Evolutionary conservation across 495 filamentous ascomycete genomes (phyloP).

Genomic region (Neurospora tetraspora): DNA sequence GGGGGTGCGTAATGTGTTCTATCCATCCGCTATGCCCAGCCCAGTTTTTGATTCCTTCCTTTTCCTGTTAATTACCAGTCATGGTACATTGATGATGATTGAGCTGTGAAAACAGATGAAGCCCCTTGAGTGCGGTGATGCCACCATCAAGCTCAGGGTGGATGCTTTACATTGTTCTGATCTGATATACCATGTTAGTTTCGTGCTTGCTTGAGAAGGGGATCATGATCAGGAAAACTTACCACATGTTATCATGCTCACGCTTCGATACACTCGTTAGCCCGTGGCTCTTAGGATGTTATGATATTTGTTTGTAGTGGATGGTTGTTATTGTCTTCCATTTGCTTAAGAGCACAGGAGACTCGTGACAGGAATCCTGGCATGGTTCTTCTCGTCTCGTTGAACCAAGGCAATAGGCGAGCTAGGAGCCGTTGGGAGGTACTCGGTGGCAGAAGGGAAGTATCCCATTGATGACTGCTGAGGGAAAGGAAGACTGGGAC

Average conservation of each 20-base stretch:
- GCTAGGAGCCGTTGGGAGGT: slow-evolving; percentile 24
- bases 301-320: not conserved
- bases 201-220: not conserved
- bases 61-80: not conserved
- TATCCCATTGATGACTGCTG: not conserved
- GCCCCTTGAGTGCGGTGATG: not conserved
- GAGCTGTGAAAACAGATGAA: not conserved
- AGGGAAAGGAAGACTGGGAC: not conserved
- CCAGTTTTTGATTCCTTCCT: not conserved
- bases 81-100: no score
- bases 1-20: not conserved
- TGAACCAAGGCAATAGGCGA: slow-evolving; percentile 13
- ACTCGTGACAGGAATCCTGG: not conserved
- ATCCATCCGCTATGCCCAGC: not conserved
- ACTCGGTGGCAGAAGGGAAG: slow-evolving; percentile 12
- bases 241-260: not conserved
- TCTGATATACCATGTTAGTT: not conserved
- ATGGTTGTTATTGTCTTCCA: not conserved
- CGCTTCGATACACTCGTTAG: not conserved
- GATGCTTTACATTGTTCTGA: not conserved
- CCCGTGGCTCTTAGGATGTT: not conserved
- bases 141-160: not conserved
- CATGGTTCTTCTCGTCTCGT: slow-evolving; percentile 1
- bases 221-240: not conserved
- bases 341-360: not conserved